phyloP scores from a whole-genome alignment of 352 stramenopile genomes.

The Thalassiosira livingstoniorum region DNA sequence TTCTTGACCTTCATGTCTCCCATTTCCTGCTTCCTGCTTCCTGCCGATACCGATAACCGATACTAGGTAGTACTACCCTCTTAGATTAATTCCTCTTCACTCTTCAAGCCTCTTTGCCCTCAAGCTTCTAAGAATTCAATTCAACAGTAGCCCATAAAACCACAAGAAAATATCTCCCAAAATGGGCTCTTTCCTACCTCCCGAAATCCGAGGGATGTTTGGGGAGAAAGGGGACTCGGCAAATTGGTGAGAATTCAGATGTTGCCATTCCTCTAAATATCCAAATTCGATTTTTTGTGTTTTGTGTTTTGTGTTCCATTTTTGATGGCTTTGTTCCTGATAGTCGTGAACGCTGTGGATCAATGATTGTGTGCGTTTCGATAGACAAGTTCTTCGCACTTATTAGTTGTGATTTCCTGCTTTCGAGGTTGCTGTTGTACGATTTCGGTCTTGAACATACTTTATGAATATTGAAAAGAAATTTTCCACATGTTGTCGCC shows the following conservation, averaged over 20 bases:
- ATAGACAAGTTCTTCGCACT: not conserved
- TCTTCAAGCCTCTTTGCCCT: too few relatives aligned
- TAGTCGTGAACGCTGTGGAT: not conserved
- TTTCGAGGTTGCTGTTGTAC: not conserved
- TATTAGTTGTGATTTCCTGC: not conserved
- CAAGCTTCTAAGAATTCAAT: too few relatives aligned
- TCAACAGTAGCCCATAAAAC: too few relatives aligned
- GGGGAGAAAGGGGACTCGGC: conserved; percentile 79
- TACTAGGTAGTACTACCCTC: too few relatives aligned
- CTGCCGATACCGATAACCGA: too few relatives aligned
- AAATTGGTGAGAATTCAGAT: conserved; percentile 63
- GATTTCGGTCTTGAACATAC: not conserved
- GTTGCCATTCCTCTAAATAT: not conserved
- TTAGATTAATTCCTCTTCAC: too few relatives aligned
- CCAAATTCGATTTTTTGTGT: not conserved
- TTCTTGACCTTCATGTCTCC: too few relatives aligned
- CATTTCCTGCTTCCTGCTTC: too few relatives aligned
- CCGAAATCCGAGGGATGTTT: conserved; percentile 83
- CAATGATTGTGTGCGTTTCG: not conserved
- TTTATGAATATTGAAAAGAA: not conserved
- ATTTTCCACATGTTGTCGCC: not conserved
- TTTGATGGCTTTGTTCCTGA: not conserved
- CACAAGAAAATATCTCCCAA: too few relatives aligned
- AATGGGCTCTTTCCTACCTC: too few relatives aligned
- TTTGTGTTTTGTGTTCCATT: not conserved